phyloP scores from a whole-genome alignment of 2,329 filamentous ascomycete genomes.

The Trichoderma oligosporum region DNA sequence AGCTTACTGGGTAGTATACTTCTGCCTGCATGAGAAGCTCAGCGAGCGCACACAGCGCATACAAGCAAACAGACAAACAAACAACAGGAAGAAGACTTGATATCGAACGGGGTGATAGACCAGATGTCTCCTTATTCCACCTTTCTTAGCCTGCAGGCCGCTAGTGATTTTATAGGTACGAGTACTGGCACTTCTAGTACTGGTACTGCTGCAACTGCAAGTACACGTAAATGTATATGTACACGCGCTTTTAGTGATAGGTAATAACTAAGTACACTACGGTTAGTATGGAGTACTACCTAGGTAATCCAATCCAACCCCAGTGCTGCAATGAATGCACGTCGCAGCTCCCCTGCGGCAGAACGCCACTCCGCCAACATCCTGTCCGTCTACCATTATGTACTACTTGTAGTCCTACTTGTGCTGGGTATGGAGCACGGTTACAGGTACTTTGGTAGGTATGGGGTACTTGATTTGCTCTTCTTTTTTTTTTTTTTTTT shows the following conservation, averaged over 20 bases:
- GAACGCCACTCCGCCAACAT: slow-evolving; percentile 6
- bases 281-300: too few species aligned
- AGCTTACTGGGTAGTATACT: too few species aligned
- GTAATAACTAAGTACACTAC: background rate
- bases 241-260: background rate
- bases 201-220: too few species aligned
- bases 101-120: background rate
- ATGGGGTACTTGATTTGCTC: background rate
- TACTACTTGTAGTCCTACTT: too few species aligned
- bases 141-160: too few species aligned
- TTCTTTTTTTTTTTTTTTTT: background rate
- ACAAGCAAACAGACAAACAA: background rate
- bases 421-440: background rate
- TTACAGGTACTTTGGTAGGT: background rate
- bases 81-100: background rate
- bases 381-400: slow-evolving; percentile 5
- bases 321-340: slow-evolving; percentile 9
- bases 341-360: slow-evolving; percentile 6
- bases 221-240: background rate
- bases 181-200: too few species aligned
- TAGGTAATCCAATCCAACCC: too few species aligned
- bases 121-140: background rate
- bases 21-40: too few species aligned
- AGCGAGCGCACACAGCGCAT: too few species aligned
- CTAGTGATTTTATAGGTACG: too few species aligned